Base-by-base conservation (phyloP, 805 yeast genomes). In the Blastobotrys parvus region DNA sequence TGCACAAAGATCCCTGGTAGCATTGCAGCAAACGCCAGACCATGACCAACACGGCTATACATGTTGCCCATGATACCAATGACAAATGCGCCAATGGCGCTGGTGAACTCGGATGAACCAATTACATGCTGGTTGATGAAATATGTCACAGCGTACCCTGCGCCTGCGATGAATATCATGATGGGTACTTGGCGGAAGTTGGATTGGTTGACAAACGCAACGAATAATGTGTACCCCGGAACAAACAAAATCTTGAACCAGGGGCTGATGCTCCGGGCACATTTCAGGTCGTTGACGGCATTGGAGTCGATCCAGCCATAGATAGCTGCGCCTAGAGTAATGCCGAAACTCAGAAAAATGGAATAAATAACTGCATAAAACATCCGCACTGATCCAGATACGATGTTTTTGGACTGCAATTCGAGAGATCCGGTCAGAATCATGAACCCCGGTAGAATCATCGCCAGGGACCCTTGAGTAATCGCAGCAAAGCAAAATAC, bases 331-430 rank as follows among this genome's bases (percentile, higher is more conserved):
- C 97, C 97, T 45, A 90, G 65, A 0, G 97, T 88, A 50, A 90
- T 85, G 35, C 97, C 97, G 64, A 90, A 90, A 7, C 95, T 92
- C 41, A 89, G 69, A 64, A 89, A 87, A 49, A 89, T 31, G 21
- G 97, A 88, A 59, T 90, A 90, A 38, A 90, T 87, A 52, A 89
- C 81, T 4, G 97, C 97, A 62, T 90, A 89, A 59, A 90, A 88
- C 97, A 90, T 90, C 59, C 97, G 70, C 41, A 90, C 97, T 0
- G 95, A 73, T 0, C 97, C 97, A 0, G 97, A 94, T 20, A 90
- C 95, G 38, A 90, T 59, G 54, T 86, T 90, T 57, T 90, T 72
- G 13, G 94, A 80, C 63, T 90, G 97, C 35, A 90, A 65, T 56
- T 90, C 97, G 44, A 90, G 65, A 0, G 96, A 83, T 2, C 97